Evolutionary conservation across 2,329 filamentous ascomycete genomes (phyloP).

Genomic region (Ophiostoma himal-ulmi): DNA sequence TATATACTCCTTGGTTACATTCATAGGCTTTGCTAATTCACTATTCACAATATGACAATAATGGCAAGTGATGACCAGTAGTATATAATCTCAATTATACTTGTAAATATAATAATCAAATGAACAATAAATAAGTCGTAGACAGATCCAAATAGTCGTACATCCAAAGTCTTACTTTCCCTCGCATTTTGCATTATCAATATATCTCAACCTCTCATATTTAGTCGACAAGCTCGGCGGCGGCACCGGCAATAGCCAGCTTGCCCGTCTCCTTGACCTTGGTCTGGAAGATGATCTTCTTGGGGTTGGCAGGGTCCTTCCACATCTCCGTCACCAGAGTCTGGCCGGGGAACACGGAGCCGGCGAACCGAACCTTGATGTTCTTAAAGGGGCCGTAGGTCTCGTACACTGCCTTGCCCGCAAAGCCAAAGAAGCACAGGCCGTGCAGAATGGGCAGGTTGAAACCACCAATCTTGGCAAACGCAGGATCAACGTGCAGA

Average conservation of each 20-base stretch:
- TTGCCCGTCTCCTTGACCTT: constrained; percentile 92
- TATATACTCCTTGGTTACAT: background rate
- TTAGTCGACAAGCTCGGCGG: constrained; percentile 57
- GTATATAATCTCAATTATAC: background rate
- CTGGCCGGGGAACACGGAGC: constrained; percentile 77
- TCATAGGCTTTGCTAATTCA: background rate
- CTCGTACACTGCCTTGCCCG: constrained; percentile 82
- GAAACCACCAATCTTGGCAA: constrained; percentile 94
- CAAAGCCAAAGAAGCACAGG: constrained; percentile 90
- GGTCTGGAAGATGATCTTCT: constrained; percentile 67
- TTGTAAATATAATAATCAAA: background rate
- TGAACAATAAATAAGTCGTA: background rate
- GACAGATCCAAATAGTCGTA: constrained; percentile 9
- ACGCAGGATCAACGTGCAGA: constrained; percentile 88
- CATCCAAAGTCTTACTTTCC: constrained; percentile 1
- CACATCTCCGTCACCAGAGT: constrained; percentile 93
- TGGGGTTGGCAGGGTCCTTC: constrained; percentile 65
- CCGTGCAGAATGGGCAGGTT: constrained; percentile 91
- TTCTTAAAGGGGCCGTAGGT: constrained; percentile 79
- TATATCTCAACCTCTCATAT: background rate
- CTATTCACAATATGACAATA: background rate
- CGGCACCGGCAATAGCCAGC: constrained; percentile 74
- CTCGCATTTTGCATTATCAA: background rate
- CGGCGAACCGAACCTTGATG: constrained; percentile 88
- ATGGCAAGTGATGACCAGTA: background rate